phyloP scores from a whole-genome alignment of 257 asterid species.

The Gynochthodes officinalis region DNA sequence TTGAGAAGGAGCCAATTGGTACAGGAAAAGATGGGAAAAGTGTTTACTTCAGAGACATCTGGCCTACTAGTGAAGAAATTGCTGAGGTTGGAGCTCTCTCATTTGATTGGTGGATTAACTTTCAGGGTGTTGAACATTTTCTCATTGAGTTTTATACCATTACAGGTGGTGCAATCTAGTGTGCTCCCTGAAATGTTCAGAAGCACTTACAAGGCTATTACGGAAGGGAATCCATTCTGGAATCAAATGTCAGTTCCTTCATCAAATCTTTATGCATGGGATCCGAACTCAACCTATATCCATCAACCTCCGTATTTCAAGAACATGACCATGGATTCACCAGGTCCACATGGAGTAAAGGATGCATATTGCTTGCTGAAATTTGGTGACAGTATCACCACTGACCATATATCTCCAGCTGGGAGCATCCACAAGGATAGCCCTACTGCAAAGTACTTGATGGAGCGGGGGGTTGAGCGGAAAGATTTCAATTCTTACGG shows the following conservation, averaged over 20 bases:
- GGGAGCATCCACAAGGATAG: conserved; percentile 95
- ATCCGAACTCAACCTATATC: conserved; percentile 73
- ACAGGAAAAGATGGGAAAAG: conserved; percentile 73
- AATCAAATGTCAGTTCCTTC: conserved; percentile 71
- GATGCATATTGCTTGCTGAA: conserved; percentile 84
- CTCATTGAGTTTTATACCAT: conserved; percentile 8
- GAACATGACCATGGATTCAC: conserved; percentile 83
- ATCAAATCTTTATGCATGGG: conserved; percentile 81
- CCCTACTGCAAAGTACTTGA: conserved; percentile 81
- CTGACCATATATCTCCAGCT: conserved; percentile 96
- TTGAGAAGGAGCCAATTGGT: conserved; percentile 89
- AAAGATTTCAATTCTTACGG: conserved; percentile 93
- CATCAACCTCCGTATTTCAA: conserved; percentile 92
- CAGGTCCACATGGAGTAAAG: conserved; percentile 76
- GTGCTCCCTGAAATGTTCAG: conserved; percentile 95
- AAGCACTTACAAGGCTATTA: conserved; percentile 87
- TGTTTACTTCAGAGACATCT: conserved; percentile 74
- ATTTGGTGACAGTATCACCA: conserved; percentile 94
- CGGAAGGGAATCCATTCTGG: conserved; percentile 81
- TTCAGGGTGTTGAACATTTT: not conserved
- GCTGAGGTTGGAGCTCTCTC: conserved; percentile 50
- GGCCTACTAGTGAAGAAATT: conserved; percentile 89
- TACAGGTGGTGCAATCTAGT: conserved; percentile 84
- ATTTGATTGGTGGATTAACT: not conserved
- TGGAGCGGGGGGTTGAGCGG: conserved; percentile 85